phyloP scores from a whole-genome alignment of 1,284 basidiomycete genomes.

The Ceratobasidium sp. region DNA sequence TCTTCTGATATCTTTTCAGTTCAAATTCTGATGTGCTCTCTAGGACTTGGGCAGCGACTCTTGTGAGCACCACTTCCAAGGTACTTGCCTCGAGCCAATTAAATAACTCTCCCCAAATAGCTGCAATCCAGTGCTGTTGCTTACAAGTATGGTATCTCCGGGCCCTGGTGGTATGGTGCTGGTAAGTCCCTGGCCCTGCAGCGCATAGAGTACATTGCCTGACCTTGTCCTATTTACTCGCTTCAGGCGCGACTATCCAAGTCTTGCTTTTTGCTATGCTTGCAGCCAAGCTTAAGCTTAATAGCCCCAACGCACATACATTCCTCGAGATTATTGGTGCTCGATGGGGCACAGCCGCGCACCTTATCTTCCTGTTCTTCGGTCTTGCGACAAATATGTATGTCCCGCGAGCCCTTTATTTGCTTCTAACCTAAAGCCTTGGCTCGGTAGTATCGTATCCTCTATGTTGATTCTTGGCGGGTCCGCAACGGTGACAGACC shows the following conservation, averaged over 20 bases:
- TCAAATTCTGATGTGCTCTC: slow-evolving; percentile 47
- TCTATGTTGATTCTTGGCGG: slow-evolving; percentile 71
- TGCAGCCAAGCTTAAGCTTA: slow-evolving; percentile 63
- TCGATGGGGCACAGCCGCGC: slow-evolving; percentile 66
- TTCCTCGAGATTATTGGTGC: slow-evolving; percentile 72
- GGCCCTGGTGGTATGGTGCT: slow-evolving; percentile 74
- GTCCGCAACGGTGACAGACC: slow-evolving; percentile 67
- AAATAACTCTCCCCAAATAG: slow-evolving; percentile 51
- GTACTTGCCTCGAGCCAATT: not conserved
- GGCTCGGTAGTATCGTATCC: slow-evolving; percentile 68
- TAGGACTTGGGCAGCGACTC: slow-evolving; percentile 79
- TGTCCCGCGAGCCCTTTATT: slow-evolving; percentile 1
- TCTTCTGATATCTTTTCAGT: not conserved
- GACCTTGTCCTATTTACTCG: not conserved
- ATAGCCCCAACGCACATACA: slow-evolving; percentile 68
- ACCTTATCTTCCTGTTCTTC: slow-evolving; percentile 74
- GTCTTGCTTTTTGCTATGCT: slow-evolving; percentile 64
- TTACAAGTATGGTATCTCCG: slow-evolving; percentile 82
- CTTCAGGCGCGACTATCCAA: slow-evolving; percentile 56
- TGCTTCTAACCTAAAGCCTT: slow-evolving; percentile 41
- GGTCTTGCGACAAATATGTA: slow-evolving; percentile 51
- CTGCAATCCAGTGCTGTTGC: slow-evolving; percentile 82
- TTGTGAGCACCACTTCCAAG: slow-evolving; percentile 57
- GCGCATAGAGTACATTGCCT: not conserved
- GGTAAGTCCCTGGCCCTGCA: slow-evolving; percentile 42